A percentile compares a stretch with the other conserved stretches of the same genome.
Evolutionary conservation across 179 eudicot species (phyloP).

Genomic region (Spergularia azorica): DNA sequence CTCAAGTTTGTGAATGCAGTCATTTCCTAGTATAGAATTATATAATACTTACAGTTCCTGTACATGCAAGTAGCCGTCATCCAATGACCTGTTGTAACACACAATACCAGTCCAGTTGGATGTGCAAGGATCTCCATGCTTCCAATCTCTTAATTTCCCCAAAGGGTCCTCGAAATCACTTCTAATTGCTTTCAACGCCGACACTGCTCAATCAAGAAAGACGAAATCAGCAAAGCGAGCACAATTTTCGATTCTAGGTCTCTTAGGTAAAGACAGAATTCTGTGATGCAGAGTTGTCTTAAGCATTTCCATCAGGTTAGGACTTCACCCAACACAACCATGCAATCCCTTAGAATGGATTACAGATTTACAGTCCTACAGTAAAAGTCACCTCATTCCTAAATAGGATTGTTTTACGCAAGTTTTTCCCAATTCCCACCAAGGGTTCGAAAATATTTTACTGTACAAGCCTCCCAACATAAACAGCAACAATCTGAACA

Average conservation of each 20-base stretch:
- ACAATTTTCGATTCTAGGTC: not conserved
- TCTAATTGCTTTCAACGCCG: slow-evolving; percentile 55
- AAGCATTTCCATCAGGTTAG: not conserved
- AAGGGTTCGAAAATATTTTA: too few species aligned
- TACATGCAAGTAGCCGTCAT: slow-evolving; percentile 74
- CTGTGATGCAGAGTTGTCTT: not conserved
- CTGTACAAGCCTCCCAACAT: not conserved
- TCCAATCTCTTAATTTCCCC: slow-evolving; percentile 57
- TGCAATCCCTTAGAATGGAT: too few species aligned
- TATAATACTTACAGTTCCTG: slow-evolving; percentile 55
- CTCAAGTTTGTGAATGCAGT: not conserved
- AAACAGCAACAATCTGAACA: not conserved
- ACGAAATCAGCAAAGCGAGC: not conserved
- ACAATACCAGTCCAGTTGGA: slow-evolving; percentile 81
- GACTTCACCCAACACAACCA: not conserved
- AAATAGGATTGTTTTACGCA: not conserved
- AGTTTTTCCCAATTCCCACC: not conserved
- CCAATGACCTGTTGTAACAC: slow-evolving; percentile 52
- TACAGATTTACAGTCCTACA: too few species aligned
- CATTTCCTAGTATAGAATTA: not conserved
- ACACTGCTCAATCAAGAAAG: slow-evolving; percentile 40
- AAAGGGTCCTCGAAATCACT: slow-evolving; percentile 55
- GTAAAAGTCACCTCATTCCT: too few species aligned
- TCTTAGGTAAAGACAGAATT: not conserved
- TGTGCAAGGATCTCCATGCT: slow-evolving; percentile 65